Evolutionary conservation across 2,329 filamentous ascomycete species (phyloP), one percentile per base, ranked within the genome.

Genomic region (Aspergillus nomiae): DNA sequence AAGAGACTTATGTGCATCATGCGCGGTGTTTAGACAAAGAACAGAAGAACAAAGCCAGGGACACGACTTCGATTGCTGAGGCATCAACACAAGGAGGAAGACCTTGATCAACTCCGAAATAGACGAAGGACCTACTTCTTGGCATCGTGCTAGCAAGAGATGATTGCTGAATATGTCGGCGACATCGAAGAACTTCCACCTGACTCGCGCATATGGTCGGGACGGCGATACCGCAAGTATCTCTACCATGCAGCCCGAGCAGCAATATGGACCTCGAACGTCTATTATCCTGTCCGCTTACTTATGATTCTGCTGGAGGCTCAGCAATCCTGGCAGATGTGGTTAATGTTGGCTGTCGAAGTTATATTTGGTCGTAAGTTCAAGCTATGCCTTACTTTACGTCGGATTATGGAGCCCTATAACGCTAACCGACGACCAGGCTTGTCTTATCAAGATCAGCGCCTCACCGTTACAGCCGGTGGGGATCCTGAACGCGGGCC

Each of bases 331-430:
- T 74, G 71, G 71, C 69, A 67, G 43, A 67, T 70, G 43, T 74
- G 70, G 73, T 28, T 55, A n/a, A 73, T 74, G 65, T 41, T 74
- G 16, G 50, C 62, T 4, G 61, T 72, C n/a, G 73, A 74, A 59
- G 61, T 58, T 28, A 57, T 71, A 1, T 72, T 73, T 43, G 58
- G 69, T 54, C 64, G 73, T 74, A 60, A 59, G 71, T 67, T 14
- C 24, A 16, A 14, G n/a, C 19, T 10, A 51, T 32, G 4, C 19
- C n/a, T 14, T n/a, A 12, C n/a, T 9, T 21, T 3, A 21, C 9
- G 3, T 12, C 2, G 16, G 26, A 14, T 9, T 19, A 48, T 5
- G 11, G 19, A 28, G 28, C 11, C 3, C 41, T 16, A 10, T 10
- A 24, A 55, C 26, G 48, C 56, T 62, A 38, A 64, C 28, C 12